Percentiles rank a stretch among this genome's conserved stretches.
These are phyloP conservation scores for Emmonsiellopsis sp. DNA, from an alignment of 2,329 filamentous ascomycete genomes.

Conservation along the genomic window DNA sequence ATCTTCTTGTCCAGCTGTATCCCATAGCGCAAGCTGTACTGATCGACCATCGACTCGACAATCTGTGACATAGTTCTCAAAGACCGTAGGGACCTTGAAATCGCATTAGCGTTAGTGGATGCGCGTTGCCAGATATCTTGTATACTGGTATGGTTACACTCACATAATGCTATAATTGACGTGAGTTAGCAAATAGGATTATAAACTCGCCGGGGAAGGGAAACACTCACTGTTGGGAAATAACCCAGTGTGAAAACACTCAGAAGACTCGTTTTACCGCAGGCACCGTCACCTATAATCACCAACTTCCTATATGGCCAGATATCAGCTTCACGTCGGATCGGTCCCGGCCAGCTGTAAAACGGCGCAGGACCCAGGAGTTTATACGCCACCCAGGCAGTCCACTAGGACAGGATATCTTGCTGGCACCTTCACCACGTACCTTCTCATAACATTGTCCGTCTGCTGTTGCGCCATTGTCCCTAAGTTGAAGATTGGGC, in stretches of 20 bases:
- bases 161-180: conserved; percentile 35
- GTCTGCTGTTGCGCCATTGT: conserved; percentile 39
- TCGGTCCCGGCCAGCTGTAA: conserved; percentile 4
- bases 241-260: conserved; percentile 97
- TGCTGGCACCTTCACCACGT: conserved; percentile 23
- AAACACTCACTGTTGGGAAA: conserved; percentile 77
- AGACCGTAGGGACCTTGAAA: conserved; percentile 80
- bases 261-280: conserved; percentile 93
- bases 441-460: conserved; percentile 59
- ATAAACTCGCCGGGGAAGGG: conserved; percentile 1
- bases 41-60: conserved; percentile 97
- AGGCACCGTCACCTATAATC: conserved; percentile 94
- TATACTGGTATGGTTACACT: conserved; percentile 15
- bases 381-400: background rate
- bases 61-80: conserved; percentile 99
- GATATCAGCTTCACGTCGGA: conserved; percentile 2
- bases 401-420: background rate
- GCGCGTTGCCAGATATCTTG: background rate
- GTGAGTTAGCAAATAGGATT: conserved; percentile 20
- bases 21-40: conserved; percentile 96
- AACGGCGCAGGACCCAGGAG: too few relatives aligned
- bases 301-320: conserved; percentile 67
- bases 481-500: background rate
- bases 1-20: conserved; percentile 99
- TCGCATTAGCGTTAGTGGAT: conserved; percentile 4